Conservation (phyloP, 306 rosid species). For the Quercus alba region DNA sequence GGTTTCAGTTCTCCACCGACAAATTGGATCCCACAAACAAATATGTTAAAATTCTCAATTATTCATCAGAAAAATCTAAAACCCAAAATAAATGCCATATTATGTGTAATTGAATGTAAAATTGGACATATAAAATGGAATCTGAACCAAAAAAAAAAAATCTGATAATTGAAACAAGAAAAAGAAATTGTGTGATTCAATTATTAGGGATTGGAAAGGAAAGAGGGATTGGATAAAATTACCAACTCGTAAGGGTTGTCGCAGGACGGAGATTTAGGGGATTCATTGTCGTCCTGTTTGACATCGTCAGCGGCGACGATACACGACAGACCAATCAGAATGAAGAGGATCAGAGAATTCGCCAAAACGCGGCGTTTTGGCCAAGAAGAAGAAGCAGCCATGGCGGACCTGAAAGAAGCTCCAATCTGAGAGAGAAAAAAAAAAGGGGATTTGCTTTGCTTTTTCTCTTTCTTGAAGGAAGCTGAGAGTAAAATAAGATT, state of each 20-base stretch:
- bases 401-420: constrained; percentile 15
- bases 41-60: background rate
- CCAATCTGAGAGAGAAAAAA: background rate
- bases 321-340: constrained; percentile 25
- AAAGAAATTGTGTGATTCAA: background rate
- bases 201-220: background rate
- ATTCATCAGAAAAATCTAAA: background rate
- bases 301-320: constrained; percentile 37
- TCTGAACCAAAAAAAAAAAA: background rate
- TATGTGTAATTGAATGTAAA: background rate
- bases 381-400: constrained; percentile 30
- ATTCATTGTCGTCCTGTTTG: constrained; percentile 34
- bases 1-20: background rate
- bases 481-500: no score
- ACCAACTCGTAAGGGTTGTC: constrained; percentile 74
- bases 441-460: background rate
- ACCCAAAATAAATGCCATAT: background rate
- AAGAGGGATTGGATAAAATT: background rate
- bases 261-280: constrained; percentile 54
- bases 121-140: background rate
- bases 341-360: constrained; percentile 20
- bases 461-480: background rate
- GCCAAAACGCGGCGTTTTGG: background rate
- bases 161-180: background rate
- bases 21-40: background rate